These are phyloP conservation scores for Pseudogymnoascus sp. DNA, from an alignment of 2,329 filamentous ascomycete genomes.

Conservation along the genomic window DNA sequence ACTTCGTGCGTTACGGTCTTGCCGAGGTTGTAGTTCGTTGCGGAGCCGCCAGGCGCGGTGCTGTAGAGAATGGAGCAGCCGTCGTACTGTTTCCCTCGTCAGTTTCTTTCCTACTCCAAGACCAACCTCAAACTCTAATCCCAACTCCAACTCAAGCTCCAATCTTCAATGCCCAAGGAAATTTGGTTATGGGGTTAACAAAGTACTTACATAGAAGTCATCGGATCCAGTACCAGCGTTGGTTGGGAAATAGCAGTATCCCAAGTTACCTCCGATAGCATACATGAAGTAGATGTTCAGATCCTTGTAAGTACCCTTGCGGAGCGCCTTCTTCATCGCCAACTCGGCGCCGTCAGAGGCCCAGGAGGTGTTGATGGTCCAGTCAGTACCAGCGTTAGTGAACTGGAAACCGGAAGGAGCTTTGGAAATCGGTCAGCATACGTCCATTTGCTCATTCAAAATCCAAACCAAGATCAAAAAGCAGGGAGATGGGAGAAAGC, in stretches of 20 bases:
- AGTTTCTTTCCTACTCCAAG: constrained; percentile 6
- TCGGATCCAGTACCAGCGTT: constrained; percentile 24
- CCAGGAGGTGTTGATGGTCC: constrained; percentile 29
- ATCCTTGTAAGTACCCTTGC: constrained; percentile 31
- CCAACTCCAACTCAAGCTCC: not conserved
- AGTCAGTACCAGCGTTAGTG: constrained; percentile 23
- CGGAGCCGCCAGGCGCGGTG: constrained; percentile 33
- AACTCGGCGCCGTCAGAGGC: constrained; percentile 29
- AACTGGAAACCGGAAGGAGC: constrained; percentile 26
- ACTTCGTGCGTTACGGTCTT: constrained; percentile 37
- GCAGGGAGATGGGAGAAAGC: not conserved
- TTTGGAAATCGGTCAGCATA: constrained; percentile 16
- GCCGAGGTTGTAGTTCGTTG: constrained; percentile 31
- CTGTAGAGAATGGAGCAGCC: constrained; percentile 34
- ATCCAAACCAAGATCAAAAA: not conserved
- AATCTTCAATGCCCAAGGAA: not conserved
- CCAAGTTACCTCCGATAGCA: constrained; percentile 17
- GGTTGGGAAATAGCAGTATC: constrained; percentile 23
- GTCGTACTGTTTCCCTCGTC: constrained; percentile 14
- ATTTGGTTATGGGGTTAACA: not conserved
- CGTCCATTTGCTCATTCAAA: not conserved
- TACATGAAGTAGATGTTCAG: constrained; percentile 29
- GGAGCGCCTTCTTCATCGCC: constrained; percentile 38
- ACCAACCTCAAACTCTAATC: constrained; percentile 4
- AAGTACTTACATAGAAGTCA: constrained; percentile 25